phyloP scores from a whole-genome alignment of 192 early-diverging fungal genomes.

The Entomortierella parvispora region DNA sequence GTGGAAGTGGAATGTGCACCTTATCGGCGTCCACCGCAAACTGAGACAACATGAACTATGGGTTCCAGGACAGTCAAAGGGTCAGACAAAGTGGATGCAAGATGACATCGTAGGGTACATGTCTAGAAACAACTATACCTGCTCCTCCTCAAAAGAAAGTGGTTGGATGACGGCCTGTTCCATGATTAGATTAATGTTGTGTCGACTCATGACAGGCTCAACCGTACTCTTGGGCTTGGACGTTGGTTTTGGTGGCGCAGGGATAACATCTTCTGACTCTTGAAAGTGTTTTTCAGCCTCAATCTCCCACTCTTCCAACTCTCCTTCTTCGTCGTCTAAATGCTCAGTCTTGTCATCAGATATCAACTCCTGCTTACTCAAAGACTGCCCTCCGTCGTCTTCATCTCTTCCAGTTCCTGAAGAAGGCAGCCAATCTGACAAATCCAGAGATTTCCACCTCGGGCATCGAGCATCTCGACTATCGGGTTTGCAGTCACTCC shows the following conservation, averaged over 20 bases:
- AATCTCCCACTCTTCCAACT: conserved; percentile 51
- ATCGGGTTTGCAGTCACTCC: conserved; percentile 12
- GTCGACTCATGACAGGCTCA: conserved; percentile 19
- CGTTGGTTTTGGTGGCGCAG: conserved; percentile 14
- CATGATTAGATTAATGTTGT: conserved; percentile 43
- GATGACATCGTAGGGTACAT: not conserved
- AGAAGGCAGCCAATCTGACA: not conserved
- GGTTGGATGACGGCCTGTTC: conserved; percentile 39
- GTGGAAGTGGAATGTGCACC: conserved; percentile 46
- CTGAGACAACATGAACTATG: conserved; percentile 44
- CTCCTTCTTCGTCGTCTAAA: conserved; percentile 20
- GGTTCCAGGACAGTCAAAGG: not conserved
- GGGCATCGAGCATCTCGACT: not conserved
- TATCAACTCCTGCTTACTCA: not conserved
- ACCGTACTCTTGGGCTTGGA: conserved; percentile 15
- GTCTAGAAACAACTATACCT: conserved; percentile 18
- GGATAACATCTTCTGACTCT: conserved; percentile 34
- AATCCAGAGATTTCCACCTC: conserved; percentile 9
- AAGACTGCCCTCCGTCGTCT: not conserved
- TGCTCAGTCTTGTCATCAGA: not conserved
- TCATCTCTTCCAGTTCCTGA: too few species aligned
- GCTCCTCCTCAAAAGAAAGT: conserved; percentile 46
- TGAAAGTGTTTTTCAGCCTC: conserved; percentile 49
- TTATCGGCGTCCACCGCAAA: conserved; percentile 20
- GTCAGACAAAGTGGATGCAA: not conserved